A percentile compares a stretch with the other conserved stretches of the same genome.
Evolutionary conservation across 2,329 filamentous ascomycete genomes (phyloP).

Genomic region (Paramyrothecium sp.): DNA sequence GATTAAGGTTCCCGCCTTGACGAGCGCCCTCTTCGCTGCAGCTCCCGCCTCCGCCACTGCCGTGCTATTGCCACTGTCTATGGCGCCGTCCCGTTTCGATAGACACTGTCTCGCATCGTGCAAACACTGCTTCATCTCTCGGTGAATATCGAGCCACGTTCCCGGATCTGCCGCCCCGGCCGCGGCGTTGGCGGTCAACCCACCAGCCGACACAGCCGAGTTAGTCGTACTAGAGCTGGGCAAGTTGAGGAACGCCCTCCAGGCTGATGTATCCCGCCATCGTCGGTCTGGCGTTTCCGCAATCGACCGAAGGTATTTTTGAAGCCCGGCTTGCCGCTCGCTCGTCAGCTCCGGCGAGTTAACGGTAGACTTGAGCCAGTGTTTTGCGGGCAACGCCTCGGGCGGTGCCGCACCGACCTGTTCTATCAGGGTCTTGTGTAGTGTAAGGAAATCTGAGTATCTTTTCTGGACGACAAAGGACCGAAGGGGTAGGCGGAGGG

Average conservation of each 20-base stretch:
- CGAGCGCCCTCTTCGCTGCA: conserved; percentile 71
- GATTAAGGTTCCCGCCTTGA: conserved; percentile 66
- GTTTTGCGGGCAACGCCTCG: conserved; percentile 66
- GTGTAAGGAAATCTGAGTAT: conserved; percentile 74
- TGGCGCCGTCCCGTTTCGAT: conserved; percentile 60
- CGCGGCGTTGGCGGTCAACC: conserved; percentile 37
- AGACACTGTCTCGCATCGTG: conserved; percentile 68
- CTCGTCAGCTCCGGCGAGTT: conserved; percentile 69
- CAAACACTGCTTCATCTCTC: conserved; percentile 65
- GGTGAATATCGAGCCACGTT: conserved; percentile 75
- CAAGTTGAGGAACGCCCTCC: conserved; percentile 72
- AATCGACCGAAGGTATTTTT: conserved; percentile 70
- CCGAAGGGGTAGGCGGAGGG: conserved; percentile 71
- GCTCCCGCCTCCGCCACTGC: conserved; percentile 61
- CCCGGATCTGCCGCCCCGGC: conserved; percentile 54
- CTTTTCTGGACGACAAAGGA: conserved; percentile 77
- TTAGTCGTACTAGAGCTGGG: conserved; percentile 51
- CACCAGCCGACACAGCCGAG: conserved; percentile 46
- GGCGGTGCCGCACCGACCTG: conserved; percentile 65
- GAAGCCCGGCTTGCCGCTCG: conserved; percentile 64
- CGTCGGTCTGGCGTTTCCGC: conserved; percentile 70
- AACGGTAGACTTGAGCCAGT: conserved; percentile 74
- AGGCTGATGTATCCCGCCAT: conserved; percentile 72
- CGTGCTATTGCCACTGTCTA: conserved; percentile 37
- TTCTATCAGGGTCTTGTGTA: conserved; percentile 62